Percentiles rank a stretch among this genome's conserved stretches.
These are phyloP conservation scores for Papilionanthe hybrid DNA, from an alignment of 116 monocot species.

Conservation along the genomic window DNA sequence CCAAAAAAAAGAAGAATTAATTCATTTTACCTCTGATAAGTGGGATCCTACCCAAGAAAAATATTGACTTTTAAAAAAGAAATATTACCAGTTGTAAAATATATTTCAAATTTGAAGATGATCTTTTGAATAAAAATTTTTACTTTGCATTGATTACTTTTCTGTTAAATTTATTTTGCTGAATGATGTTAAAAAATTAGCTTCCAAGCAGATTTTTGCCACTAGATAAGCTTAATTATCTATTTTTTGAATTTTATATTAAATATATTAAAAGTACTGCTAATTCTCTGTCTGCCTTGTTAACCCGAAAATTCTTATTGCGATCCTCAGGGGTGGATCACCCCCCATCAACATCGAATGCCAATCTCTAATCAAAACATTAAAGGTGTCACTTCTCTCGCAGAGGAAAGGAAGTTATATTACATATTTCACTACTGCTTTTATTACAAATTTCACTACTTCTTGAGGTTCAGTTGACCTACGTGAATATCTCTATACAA, in stretches of 20 bases:
- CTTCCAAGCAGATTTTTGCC: background rate
- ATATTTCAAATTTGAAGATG: background rate
- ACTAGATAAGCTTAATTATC: background rate
- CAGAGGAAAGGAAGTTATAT: too few species aligned
- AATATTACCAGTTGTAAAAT: background rate
- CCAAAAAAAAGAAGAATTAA: background rate
- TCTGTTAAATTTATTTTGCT: background rate
- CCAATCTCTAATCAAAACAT: too few species aligned
- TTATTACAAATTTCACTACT: too few species aligned
- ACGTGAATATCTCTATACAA: too few species aligned
- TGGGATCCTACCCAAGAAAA: background rate
- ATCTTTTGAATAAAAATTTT: background rate
- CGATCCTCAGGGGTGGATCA: too few species aligned
- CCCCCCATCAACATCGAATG: too few species aligned
- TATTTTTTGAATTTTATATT: background rate
- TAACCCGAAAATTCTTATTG: too few species aligned
- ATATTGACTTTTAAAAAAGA: background rate
- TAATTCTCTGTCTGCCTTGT: too few species aligned
- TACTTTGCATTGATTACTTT: background rate
- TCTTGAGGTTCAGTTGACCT: too few species aligned
- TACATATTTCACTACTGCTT: too few species aligned
- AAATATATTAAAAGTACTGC: background rate
- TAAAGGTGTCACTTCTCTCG: too few species aligned
- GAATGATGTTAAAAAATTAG: background rate
- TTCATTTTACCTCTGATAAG: background rate